Conservation (phyloP, 331 rosid genomes). For the Dryas integrifolia region DNA sequence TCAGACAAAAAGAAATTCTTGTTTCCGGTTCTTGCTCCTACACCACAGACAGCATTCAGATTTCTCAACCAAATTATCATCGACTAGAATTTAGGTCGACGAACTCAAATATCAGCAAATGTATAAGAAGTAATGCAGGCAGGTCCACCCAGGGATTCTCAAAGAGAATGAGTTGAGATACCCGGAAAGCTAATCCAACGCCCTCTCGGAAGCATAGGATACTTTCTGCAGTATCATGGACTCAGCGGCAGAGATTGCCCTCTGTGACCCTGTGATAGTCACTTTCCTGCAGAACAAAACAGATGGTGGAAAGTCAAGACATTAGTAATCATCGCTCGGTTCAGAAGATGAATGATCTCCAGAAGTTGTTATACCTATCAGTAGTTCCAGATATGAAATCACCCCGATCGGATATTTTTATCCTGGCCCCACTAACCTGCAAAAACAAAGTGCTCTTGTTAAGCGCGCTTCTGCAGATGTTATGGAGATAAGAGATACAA, state of each 20-base stretch:
- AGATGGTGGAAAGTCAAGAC: conserved; percentile 10
- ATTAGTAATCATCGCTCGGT: conserved; percentile 1
- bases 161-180: conserved; percentile 29
- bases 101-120: conserved; percentile 42
- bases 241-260: conserved; percentile 83
- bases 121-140: conserved; percentile 38
- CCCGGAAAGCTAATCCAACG: conserved; percentile 44
- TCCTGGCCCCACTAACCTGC: conserved; percentile 95
- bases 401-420: conserved; percentile 97
- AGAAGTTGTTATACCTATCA: conserved; percentile 58
- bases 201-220: conserved; percentile 84
- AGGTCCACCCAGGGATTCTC: conserved; percentile 35
- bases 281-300: conserved; percentile 70
- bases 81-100: conserved; percentile 35
- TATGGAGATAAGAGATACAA: neutral
- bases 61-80: conserved; percentile 36
- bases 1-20: conserved; percentile 25
- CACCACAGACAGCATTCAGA: conserved; percentile 33
- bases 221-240: conserved; percentile 95
- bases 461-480: conserved; percentile 17
- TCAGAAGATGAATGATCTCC: conserved; percentile 11
- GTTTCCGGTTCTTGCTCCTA: conserved; percentile 37
- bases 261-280: conserved; percentile 96
- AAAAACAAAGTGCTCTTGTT: conserved; percentile 32
- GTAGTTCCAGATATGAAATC: conserved; percentile 95